A percentile compares a stretch with the other conserved stretches of the same genome.
These are phyloP conservation scores for Passiflora organensis DNA, from an alignment of 345 rosid species.

Conservation along the genomic window DNA sequence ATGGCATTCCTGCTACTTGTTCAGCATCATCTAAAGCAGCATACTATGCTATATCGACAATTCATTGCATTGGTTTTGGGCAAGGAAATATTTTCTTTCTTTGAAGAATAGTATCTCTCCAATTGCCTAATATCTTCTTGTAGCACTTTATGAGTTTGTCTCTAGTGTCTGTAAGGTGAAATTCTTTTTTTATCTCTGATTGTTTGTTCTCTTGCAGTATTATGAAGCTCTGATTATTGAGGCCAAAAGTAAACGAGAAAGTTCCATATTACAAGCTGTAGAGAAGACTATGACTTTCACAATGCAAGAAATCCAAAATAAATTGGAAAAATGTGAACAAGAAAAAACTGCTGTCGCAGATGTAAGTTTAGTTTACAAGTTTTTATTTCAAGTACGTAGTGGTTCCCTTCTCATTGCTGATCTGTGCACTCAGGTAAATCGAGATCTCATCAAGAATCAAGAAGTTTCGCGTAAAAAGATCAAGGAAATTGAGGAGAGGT, in stretches of 20 bases:
- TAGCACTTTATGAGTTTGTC: not conserved
- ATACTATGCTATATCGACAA: too few species aligned
- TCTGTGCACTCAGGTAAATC: slow-evolving; percentile 43
- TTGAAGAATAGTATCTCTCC: too few species aligned
- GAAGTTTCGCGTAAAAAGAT: slow-evolving; percentile 54
- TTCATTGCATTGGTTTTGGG: too few species aligned
- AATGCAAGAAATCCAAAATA: slow-evolving; percentile 57
- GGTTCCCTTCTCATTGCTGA: not conserved
- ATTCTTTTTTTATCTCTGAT: too few species aligned
- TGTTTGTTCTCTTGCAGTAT: slow-evolving; percentile 35
- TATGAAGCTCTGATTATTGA: slow-evolving; percentile 73
- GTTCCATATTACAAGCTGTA: slow-evolving; percentile 49
- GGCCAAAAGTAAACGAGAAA: slow-evolving; percentile 67
- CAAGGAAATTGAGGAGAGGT: slow-evolving; percentile 84
- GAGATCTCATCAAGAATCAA: slow-evolving; percentile 66
- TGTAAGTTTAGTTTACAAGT: slow-evolving; percentile 30
- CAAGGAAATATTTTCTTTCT: too few species aligned
- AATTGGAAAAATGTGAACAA: slow-evolving; percentile 52
- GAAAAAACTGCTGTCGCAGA: slow-evolving; percentile 61
- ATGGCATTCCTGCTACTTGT: too few species aligned
- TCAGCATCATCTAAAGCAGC: too few species aligned
- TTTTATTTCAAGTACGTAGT: not conserved
- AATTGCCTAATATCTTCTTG: too few species aligned
- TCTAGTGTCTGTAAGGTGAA: too few species aligned
- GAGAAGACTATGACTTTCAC: slow-evolving; percentile 55